Evolutionary conservation across 225 moss, liverwort and hornwort species (phyloP), one percentile per base, ranked within the genome.

Genomic region (Thuidium tamariscinum): DNA sequence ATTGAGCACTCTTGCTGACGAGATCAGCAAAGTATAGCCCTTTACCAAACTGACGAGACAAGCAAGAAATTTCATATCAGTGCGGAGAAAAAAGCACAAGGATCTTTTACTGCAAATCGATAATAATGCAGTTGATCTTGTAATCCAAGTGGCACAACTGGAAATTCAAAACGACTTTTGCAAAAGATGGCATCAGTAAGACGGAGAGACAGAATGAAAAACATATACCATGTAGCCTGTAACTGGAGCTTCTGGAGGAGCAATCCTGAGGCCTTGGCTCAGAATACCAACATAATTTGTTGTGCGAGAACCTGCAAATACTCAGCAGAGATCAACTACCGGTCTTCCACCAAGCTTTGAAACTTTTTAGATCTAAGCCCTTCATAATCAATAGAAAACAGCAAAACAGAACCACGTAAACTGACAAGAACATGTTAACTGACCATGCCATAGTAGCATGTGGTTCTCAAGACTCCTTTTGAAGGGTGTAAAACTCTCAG

Each of bases 371-470:
- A 70, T 46, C 75, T 19, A 26, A 76, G 36, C 37, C 15, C 11
- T 64, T 36, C 29, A 51, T 23, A 72, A 59, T 54, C 32, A 37
- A 60, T 60, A 68, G 41, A 46, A 59, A 63, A 55, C 44, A 67
- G 54, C 2, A 78, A 82, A 68, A 88, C 15, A 83, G 39, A 80
- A 80, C 29, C 30, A 36, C 19, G 17, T 15, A 21, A 77, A 71
- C 74, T 3, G 62, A 51, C 20, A n/a, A 29, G 14, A 74, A 80
- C 66, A 57, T 72, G 34, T 77, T 37, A 65, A 74, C 88, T 84
- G 93, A 99, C 97, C 99, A 89, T 99, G 99, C 99, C 99, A 99
- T 11, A 99, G 95, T 48, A 99, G 88, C 96, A 95, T 96, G 80
- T 92, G 95, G 73, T 99, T 99, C 42, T 92, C 87, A 80, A 96